Evolutionary conservation across 192 early-diverging fungal species (phyloP).

Genomic region (Funneliformis mosseae): DNA sequence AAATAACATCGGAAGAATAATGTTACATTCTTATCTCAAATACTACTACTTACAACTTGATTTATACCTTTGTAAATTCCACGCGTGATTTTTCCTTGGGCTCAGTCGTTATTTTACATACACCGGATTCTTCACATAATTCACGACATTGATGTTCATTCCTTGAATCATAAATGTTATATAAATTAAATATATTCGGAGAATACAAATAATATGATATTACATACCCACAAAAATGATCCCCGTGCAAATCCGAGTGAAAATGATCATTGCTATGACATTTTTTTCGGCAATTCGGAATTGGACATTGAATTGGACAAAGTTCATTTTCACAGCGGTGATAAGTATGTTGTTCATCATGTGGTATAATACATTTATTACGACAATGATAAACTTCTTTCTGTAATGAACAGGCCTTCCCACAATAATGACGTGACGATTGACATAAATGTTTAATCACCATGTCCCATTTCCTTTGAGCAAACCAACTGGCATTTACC

Average conservation of each 20-base stretch:
- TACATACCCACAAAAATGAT: slow-evolving; percentile 32
- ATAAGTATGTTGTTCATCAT: background rate
- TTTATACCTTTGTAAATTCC: slow-evolving; percentile 6
- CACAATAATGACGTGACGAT: slow-evolving; percentile 27
- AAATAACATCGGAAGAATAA: no score
- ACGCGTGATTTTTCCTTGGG: no score
- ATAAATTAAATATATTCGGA: no score
- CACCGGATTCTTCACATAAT: slow-evolving; percentile 21
- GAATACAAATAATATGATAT: background rate
- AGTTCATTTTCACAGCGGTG: slow-evolving; percentile 27
- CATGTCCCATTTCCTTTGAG: slow-evolving; percentile 25
- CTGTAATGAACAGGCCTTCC: slow-evolving; percentile 29
- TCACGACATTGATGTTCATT: slow-evolving; percentile 34
- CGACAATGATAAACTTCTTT: background rate
- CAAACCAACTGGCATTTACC: slow-evolving; percentile 21
- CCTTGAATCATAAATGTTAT: background rate
- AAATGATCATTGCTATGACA: slow-evolving; percentile 29
- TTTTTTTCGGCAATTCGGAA: background rate
- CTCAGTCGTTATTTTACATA: slow-evolving; percentile 28
- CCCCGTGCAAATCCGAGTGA: background rate
- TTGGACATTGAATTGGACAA: slow-evolving; percentile 31
- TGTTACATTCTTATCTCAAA: no score
- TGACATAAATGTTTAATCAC: slow-evolving; percentile 26
- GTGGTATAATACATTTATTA: background rate
- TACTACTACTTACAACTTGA: no score